A percentile compares a stretch with the other conserved stretches of the same genome.
Evolutionary conservation across 75 land plant genomes (phyloP).

Genomic region (Gnetum montanum): DNA sequence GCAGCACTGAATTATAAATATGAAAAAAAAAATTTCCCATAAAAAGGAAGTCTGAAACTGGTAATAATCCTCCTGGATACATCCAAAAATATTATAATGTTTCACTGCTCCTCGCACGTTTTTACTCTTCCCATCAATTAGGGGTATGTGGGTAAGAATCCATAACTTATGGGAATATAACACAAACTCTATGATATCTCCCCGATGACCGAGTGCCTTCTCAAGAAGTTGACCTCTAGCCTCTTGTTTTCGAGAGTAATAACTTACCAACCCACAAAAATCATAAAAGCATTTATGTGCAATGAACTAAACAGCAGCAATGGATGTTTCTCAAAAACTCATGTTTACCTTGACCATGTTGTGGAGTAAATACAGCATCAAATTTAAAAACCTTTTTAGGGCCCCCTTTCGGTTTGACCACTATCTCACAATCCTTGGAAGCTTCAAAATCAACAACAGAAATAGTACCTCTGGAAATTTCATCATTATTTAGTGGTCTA

Average conservation of each 20-base stretch:
- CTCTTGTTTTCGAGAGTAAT: not conserved
- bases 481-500: conserved; percentile 68
- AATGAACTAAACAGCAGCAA: too few species aligned
- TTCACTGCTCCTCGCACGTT: too few species aligned
- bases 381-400: conserved; percentile 74
- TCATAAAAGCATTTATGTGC: not conserved
- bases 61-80: too few species aligned
- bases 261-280: not conserved
- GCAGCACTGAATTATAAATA: too few species aligned
- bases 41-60: too few species aligned
- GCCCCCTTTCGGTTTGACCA: conserved; percentile 49
- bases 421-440: conserved; percentile 73
- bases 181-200: not conserved
- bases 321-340: not conserved
- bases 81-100: too few species aligned
- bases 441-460: conserved; percentile 77
- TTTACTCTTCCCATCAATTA: too few species aligned
- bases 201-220: too few species aligned
- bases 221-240: not conserved
- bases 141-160: too few species aligned
- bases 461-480: conserved; percentile 39
- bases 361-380: conserved; percentile 83
- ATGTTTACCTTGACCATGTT: conserved; percentile 68
- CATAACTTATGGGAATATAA: too few species aligned
- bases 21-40: too few species aligned